phyloP scores from a whole-genome alignment of 108 stramenopile species.

The Cyclotella kingstonii region DNA sequence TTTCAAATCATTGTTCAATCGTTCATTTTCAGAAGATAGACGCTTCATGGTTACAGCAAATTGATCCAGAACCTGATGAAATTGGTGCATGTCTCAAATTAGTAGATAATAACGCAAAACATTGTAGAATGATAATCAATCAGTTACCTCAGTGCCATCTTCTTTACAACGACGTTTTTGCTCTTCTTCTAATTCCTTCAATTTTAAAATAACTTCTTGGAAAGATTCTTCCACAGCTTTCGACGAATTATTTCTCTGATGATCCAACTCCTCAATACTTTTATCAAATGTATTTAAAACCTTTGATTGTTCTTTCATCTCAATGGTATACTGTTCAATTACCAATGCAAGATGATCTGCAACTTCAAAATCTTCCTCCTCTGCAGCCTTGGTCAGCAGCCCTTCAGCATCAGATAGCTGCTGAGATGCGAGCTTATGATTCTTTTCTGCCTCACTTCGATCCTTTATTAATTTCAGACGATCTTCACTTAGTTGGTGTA shows the following conservation, averaged over 20 bases:
- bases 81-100: not conserved
- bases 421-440: conserved; percentile 53
- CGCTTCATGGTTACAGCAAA: conserved; percentile 27
- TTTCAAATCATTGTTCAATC: not conserved
- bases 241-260: conserved; percentile 47
- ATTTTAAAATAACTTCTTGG: conserved; percentile 36
- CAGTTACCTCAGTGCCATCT: conserved; percentile 31
- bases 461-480: conserved; percentile 53
- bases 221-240: conserved; percentile 62
- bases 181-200: conserved; percentile 53
- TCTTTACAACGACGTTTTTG: conserved; percentile 39
- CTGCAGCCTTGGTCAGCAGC: conserved; percentile 69
- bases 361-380: conserved; percentile 83
- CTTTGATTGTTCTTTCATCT: conserved; percentile 48
- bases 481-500: conserved; percentile 36
- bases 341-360: conserved; percentile 72
- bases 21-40: not conserved
- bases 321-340: conserved; percentile 59
- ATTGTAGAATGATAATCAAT: not conserved
- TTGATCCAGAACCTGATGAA: conserved; percentile 41
- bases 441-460: conserved; percentile 50
- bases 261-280: conserved; percentile 54
- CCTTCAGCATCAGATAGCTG: conserved; percentile 64
- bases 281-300: conserved; percentile 50
- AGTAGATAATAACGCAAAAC: not conserved